Base-by-base conservation (phyloP, 192 early-diverging fungal species). In the Cetraspora pellucida region DNA sequence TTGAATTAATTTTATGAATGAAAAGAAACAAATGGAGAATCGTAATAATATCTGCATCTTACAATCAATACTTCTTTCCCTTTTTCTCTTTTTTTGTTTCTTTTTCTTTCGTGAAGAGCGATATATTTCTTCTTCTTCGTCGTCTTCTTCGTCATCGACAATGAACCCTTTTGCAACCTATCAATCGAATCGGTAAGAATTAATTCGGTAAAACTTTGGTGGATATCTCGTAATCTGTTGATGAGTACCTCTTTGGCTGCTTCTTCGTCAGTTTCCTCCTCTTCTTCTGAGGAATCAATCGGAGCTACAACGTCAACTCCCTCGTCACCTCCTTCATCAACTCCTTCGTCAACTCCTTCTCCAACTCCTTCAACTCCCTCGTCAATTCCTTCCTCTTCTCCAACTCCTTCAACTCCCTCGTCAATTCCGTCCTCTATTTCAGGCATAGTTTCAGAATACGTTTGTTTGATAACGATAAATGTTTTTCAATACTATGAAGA, bases 121-220 rank as follows among this genome's bases (percentile, higher is more conserved):
- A 59, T 30, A 21, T 14, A 83, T 82, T 60, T 84, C 86, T 25
- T 76, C 84, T 11, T 89, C 88, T 44, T 90, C 89, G 52, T 90
- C 87, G 13, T 86, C 82, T 17, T 89, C 90, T 61, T 93, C 90
- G 66, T 93, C 93, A 61, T 92, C 91, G 2, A 92, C 93, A 37
- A 94, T 88, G 68, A 94, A 93, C 1, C 90, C 91, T 69, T 90
- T 89, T 55, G 86, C 81, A 50, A 87, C 71, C 86, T 89, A 71
- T 45, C 63, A 21, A 71, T 8, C 30, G 28, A 31, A 17, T 37
- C 10, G 28, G 37, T 37, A 66, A 10, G 8, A 23, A 64, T 25
- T 52, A 14, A 8, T 7, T 27, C 31, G 37, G 43, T 66, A 68
- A 69, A 66, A 78, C 68, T 13, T 80, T 81, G n/a, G 81, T 80